phyloP scores from a whole-genome alignment of 352 stramenopile genomes.

The Phytophthora boehmeriae region DNA sequence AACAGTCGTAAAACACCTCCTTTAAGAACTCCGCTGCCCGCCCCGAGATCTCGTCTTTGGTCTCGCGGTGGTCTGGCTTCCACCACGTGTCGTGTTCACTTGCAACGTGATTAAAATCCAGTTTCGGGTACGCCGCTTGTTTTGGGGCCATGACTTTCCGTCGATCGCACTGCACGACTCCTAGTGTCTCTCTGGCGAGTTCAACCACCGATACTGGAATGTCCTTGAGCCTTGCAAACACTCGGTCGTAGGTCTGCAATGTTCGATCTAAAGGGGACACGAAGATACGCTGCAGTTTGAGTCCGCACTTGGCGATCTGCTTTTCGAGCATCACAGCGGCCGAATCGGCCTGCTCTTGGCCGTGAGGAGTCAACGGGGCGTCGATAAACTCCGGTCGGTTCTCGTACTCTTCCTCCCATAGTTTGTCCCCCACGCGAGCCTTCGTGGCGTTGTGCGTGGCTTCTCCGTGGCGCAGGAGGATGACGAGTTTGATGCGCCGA shows the following conservation, averaged over 20 bases:
- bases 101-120: slow-evolving; percentile 53
- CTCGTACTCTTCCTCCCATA: slow-evolving; percentile 61
- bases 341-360: slow-evolving; percentile 42
- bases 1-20: slow-evolving; percentile 42
- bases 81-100: slow-evolving; percentile 67
- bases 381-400: slow-evolving; percentile 61
- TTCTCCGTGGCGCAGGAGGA: slow-evolving; percentile 72
- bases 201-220: slow-evolving; percentile 61
- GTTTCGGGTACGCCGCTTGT: slow-evolving; percentile 40
- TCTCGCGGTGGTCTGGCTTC: slow-evolving; percentile 60
- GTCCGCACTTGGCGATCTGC: slow-evolving; percentile 46
- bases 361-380: slow-evolving; percentile 53
- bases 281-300: slow-evolving; percentile 62
- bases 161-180: slow-evolving; percentile 67
- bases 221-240: slow-evolving; percentile 33
- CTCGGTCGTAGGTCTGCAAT: slow-evolving; percentile 59
- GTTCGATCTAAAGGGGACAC: slow-evolving; percentile 75
- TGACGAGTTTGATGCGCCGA: slow-evolving; percentile 50
- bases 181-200: slow-evolving; percentile 65
- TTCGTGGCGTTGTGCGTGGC: slow-evolving; percentile 74
- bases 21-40: slow-evolving; percentile 57
- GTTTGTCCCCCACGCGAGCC: slow-evolving; percentile 47
- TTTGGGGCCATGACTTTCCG: slow-evolving; percentile 51
- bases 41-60: slow-evolving; percentile 57
- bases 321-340: slow-evolving; percentile 44